Evolutionary conservation across 2,329 filamentous ascomycete species (phyloP).

Genomic region (Biscogniauxia mediterranea): DNA sequence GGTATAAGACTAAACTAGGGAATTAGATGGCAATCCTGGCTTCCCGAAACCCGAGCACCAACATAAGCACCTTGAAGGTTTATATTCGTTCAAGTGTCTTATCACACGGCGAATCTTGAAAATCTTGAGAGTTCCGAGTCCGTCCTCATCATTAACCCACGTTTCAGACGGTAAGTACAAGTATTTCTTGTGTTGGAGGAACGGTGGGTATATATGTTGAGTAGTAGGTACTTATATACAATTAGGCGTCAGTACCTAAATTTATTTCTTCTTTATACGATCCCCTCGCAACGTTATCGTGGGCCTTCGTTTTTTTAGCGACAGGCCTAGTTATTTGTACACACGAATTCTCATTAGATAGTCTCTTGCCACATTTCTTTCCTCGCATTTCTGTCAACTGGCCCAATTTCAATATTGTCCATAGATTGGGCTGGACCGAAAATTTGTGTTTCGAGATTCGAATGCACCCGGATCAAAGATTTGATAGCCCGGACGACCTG

Average conservation of each 20-base stretch:
- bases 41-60: no score
- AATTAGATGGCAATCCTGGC: no score
- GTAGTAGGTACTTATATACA: not conserved
- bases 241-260: not conserved
- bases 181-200: not conserved
- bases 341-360: conserved; percentile 4
- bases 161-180: no score
- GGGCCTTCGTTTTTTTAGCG: not conserved
- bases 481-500: conserved; percentile 30
- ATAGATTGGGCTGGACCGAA: conserved; percentile 16
- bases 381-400: conserved; percentile 1
- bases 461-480: conserved; percentile 30
- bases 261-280: not conserved
- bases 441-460: conserved; percentile 26
- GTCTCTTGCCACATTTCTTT: not conserved
- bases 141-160: no score
- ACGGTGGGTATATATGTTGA: not conserved
- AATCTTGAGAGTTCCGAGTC: no score
- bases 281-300: not conserved
- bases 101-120: no score
- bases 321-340: conserved; percentile 4
- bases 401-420: conserved; percentile 7
- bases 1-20: no score
- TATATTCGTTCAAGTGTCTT: no score
- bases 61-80: no score